Evolutionary conservation across 495 filamentous ascomycete species (phyloP).

Genomic region (Amniculicola lignicola): DNA sequence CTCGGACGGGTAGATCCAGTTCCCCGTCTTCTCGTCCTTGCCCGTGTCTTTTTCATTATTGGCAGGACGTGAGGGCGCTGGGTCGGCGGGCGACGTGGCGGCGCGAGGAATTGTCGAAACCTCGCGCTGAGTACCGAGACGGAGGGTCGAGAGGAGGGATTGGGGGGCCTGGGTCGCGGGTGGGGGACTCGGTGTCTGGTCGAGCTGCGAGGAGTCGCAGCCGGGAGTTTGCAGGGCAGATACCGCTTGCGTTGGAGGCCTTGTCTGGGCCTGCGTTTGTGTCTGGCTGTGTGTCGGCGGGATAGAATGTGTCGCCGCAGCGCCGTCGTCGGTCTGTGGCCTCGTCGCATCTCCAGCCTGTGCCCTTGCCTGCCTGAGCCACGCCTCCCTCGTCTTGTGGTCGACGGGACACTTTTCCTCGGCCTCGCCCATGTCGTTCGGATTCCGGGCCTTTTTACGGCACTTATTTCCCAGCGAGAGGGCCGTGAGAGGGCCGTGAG

Average conservation of each 20-base stretch:
- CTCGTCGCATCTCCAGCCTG: constrained; percentile 31
- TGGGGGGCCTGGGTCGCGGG: no score
- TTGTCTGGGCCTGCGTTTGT: no score
- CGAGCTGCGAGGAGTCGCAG: constrained; percentile 37
- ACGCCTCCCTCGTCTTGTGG: constrained; percentile 77
- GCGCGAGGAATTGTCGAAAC: constrained; percentile 77
- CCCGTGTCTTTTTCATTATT: constrained; percentile 70
- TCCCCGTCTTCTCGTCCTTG: constrained; percentile 60
- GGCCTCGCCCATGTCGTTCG: no score
- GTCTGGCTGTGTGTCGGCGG: no score
- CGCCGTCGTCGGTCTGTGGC: constrained; percentile 34
- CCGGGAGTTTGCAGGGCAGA: constrained; percentile 26
- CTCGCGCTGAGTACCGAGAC: constrained; percentile 62
- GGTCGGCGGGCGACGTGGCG: constrained; percentile 43
- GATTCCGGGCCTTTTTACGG: no score
- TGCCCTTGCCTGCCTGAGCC: constrained; percentile 58
- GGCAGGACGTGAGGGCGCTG: constrained; percentile 36
- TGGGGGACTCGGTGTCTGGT: constrained; percentile 34
- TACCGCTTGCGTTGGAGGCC: constrained; percentile 1
- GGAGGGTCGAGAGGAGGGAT: constrained; percentile 12
- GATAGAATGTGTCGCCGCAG: no score
- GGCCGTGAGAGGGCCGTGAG: no score
- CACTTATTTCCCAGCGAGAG: no score
- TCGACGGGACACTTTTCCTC: constrained; percentile 80
- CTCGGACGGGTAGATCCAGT: constrained; percentile 97